Evolutionary conservation across 2,329 filamentous ascomycete species (phyloP).

Genomic region (Dactylellina haptotyla): DNA sequence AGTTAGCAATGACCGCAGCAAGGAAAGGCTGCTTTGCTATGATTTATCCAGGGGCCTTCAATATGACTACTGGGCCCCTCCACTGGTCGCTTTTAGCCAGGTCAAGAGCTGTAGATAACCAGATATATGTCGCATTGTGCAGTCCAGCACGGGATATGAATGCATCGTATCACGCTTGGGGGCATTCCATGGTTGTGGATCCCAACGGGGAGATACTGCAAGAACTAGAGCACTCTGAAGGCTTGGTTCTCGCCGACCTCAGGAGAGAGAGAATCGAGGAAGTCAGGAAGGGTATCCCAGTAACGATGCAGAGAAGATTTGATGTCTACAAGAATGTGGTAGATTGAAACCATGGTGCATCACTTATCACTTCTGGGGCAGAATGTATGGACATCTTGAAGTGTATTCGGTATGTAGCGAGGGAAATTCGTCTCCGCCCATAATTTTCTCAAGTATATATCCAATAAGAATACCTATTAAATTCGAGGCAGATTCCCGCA

Average conservation of each 20-base stretch:
- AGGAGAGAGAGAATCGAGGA: constrained; percentile 75
- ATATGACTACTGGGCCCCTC: constrained; percentile 87
- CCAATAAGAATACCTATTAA: too few relatives aligned
- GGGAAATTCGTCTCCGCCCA: too few relatives aligned
- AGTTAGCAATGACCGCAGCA: constrained; percentile 88
- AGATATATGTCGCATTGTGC: constrained; percentile 92
- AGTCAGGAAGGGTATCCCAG: constrained; percentile 82
- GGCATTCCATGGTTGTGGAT: constrained; percentile 87
- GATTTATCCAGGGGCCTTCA: constrained; percentile 96
- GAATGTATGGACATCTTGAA: too few relatives aligned
- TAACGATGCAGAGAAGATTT: constrained; percentile 85
- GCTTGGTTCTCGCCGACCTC: constrained; percentile 77
- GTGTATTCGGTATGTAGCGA: too few relatives aligned
- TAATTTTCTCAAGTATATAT: too few relatives aligned
- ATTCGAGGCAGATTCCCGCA: too few relatives aligned
- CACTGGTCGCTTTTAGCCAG: constrained; percentile 89
- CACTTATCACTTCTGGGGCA: too few relatives aligned
- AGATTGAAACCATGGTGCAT: not conserved
- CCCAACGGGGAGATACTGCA: constrained; percentile 84
- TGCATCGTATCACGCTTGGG: constrained; percentile 87
- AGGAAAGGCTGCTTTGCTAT: constrained; percentile 86
- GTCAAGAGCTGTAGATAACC: constrained; percentile 89
- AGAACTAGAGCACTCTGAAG: constrained; percentile 81
- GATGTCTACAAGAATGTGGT: constrained; percentile 95
- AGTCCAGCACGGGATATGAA: constrained; percentile 83